Evolutionary conservation across 306 rosid species (phyloP).

Genomic region (Quillaja saponaria): DNA sequence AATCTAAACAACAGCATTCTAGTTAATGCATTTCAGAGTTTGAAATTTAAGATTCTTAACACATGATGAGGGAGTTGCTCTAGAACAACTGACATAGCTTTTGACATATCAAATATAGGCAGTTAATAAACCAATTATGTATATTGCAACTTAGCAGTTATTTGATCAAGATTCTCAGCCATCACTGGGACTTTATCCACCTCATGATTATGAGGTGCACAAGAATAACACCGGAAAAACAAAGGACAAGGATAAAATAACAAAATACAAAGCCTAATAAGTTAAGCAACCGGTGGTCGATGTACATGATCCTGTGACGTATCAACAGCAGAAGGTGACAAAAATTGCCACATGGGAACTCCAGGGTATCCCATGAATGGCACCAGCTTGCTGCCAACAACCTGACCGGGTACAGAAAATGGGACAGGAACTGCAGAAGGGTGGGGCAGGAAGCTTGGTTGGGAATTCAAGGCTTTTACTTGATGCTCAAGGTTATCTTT

Average conservation of each 20-base stretch:
- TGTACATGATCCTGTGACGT: constrained; percentile 89
- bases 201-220: too few relatives aligned
- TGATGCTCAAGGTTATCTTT: constrained; percentile 71
- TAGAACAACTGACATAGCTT: too few relatives aligned
- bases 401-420: constrained; percentile 54
- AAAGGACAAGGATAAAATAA: neutral
- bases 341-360: constrained; percentile 89
- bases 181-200: too few relatives aligned
- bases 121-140: too few relatives aligned
- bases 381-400: constrained; percentile 63
- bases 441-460: constrained; percentile 58
- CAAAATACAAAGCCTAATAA: constrained; percentile 12
- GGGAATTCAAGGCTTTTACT: constrained; percentile 46
- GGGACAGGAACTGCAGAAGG: constrained; percentile 44
- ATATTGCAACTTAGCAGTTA: too few relatives aligned
- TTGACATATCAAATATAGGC: too few relatives aligned
- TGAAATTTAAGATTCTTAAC: too few relatives aligned
- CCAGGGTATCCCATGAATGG: constrained; percentile 90
- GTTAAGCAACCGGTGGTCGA: constrained; percentile 91
- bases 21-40: too few relatives aligned
- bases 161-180: too few relatives aligned
- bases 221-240: too few relatives aligned
- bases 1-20: too few relatives aligned
- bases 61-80: too few relatives aligned
- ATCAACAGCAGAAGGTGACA: constrained; percentile 78